Evolutionary conservation across 202 grass and related monocot genomes (phyloP), one percentile per base, ranked within the genome.

Genomic region (Panicum virgatum): DNA sequence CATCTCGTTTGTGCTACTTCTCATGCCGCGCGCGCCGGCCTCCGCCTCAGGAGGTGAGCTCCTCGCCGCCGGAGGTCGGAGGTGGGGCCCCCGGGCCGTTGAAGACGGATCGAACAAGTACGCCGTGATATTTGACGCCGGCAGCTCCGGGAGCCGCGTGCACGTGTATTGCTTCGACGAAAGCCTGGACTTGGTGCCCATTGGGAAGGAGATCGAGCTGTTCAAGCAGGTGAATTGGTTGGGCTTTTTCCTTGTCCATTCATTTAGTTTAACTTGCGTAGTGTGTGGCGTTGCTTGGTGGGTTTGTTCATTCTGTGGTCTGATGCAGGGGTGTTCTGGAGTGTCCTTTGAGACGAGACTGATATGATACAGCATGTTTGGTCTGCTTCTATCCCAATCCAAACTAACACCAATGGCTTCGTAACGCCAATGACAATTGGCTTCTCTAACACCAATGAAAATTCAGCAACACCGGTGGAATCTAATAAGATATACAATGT

Each of bases 101-200:
- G 80, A 44, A 2, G 88, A 81, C 25, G 82, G 86, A 82, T 83
- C 75, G 29, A 91, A 82, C 77, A 98, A 76, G 59, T 95, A 98
- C 7, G 92, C 92, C 0, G 92, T 98, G 25, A 90, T 95, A 44
- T 98, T 98, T 63, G 96, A 98, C 37, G 96, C 90, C 1, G 96
- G 96, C 26, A 98, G 95, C 87, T 98, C 95, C 5, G 95, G 95
- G 48, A 98, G 92, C 64, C 90, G 96, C 78, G 96, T 98, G 56
- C 96, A 98, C 81, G 96, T 98, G 2, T 96, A 90, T 82, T 87
- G 89, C 87, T 98, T 98, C 73, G 89, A 98, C 52, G 72, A 72
- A 67, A 93, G 88, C 40, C 82, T 98, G 85, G 86, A 95, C 81
- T 86, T 98, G 71, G 61, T 96, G 20, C 88, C 89, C 64, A 98